Evolutionary conservation across 129 eudicot species (phyloP).

Genomic region (Flaveria trinervia): DNA sequence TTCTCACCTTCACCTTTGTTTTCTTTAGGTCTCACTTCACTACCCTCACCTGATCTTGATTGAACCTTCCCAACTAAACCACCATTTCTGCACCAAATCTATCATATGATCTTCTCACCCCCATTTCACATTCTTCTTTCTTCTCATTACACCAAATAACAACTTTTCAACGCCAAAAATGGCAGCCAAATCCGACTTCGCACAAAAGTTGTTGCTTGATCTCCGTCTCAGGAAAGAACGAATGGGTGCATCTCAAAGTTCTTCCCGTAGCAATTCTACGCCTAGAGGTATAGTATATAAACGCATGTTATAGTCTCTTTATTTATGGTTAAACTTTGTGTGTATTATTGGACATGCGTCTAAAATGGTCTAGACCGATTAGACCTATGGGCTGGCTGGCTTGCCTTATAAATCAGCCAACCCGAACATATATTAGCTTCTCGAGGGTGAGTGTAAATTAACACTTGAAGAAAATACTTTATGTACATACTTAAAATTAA

Average conservation of each 20-base stretch:
- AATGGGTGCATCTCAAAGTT: conserved; percentile 59
- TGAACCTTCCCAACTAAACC: conserved; percentile 11
- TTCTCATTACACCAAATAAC: background rate
- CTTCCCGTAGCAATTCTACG: conserved; percentile 35
- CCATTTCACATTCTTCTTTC: conserved; percentile 16
- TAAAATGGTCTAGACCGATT: background rate
- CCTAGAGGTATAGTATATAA: conserved; percentile 48
- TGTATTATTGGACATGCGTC: background rate
- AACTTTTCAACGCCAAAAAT: conserved; percentile 20
- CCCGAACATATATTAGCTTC: background rate
- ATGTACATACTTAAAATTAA: background rate
- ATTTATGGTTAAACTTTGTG: background rate
- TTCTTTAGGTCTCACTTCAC: conserved; percentile 13
- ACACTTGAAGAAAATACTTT: background rate
- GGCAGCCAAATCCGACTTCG: conserved; percentile 77
- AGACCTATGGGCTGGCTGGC: background rate
- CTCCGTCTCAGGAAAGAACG: conserved; percentile 76
- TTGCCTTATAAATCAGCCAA: background rate
- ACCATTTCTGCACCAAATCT: conserved; percentile 31
- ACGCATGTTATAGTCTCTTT: background rate
- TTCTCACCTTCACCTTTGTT: conserved; percentile 8
- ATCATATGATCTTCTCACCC: conserved; percentile 17
- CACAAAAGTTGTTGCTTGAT: conserved; percentile 85
- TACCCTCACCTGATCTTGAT: conserved; percentile 18
- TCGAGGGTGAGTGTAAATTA: background rate